Conservation (phyloP, 2,329 filamentous ascomycete species). For the Hypoxylon sp. region DNA sequence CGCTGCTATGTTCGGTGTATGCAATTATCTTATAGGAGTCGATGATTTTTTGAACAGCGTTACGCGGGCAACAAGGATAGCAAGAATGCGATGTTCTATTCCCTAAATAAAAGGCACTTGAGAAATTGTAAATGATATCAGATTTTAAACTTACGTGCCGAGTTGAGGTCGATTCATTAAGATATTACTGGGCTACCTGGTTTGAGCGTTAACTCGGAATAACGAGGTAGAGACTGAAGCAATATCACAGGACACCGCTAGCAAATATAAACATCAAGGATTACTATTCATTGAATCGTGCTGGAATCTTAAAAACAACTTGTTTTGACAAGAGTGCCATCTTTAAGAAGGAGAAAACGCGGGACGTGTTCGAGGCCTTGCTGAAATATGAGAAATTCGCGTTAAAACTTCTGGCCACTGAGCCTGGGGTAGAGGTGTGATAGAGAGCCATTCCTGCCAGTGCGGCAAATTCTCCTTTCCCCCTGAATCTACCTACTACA, state of each 20-base stretch:
- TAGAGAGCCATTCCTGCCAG: slow-evolving; percentile 55
- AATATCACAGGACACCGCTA: background rate
- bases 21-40: background rate
- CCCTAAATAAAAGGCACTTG: background rate
- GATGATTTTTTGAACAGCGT: background rate
- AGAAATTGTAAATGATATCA: background rate
- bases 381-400: slow-evolving; percentile 54
- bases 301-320: too few species aligned
- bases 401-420: slow-evolving; percentile 43
- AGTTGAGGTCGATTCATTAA: background rate
- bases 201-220: background rate
- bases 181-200: background rate
- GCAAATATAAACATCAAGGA: too few species aligned
- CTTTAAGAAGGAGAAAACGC: too few species aligned
- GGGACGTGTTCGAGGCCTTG: too few species aligned
- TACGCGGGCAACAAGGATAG: background rate
- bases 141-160: background rate
- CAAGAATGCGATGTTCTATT: background rate
- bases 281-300: too few species aligned
- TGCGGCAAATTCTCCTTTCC: slow-evolving; percentile 23
- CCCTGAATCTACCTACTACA: slow-evolving; percentile 12
- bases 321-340: too few species aligned
- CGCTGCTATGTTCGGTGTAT: slow-evolving; percentile 13
- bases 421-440: background rate
- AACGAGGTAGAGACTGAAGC: background rate